These are phyloP conservation scores for Erodium moschatum DNA, from an alignment of 441 rosid species.

Conservation along the genomic window DNA sequence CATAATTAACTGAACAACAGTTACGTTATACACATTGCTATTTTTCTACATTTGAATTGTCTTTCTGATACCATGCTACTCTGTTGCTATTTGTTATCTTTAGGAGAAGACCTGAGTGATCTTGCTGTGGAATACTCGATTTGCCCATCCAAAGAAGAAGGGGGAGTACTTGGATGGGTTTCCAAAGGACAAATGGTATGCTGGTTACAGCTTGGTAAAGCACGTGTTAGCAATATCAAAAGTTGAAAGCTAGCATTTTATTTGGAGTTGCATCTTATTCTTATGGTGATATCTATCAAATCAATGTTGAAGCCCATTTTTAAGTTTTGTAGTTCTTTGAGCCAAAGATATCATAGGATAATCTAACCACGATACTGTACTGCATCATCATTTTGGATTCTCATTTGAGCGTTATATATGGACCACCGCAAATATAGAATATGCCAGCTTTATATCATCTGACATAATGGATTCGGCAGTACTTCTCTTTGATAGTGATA, in stretches of 20 bases:
- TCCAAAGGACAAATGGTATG: conserved; percentile 73
- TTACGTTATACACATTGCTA: neutral
- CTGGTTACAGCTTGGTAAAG: neutral
- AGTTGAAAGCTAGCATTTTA: neutral
- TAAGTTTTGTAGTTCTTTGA: neutral
- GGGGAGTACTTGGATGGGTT: conserved; percentile 92
- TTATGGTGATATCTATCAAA: neutral
- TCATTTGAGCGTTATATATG: neutral
- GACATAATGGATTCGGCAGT: too few relatives aligned
- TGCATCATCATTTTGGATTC: neutral
- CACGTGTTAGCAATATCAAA: neutral
- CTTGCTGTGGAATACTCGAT: conserved; percentile 69
- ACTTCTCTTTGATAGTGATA: neutral
- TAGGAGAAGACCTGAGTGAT: conserved; percentile 83
- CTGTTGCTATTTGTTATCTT: conserved; percentile 20
- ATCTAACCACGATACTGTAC: neutral
- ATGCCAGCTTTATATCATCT: too few relatives aligned
- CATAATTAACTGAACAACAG: too few relatives aligned
- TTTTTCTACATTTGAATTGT: neutral
- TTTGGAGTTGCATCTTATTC: too few relatives aligned
- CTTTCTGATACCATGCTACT: conserved; percentile 11
- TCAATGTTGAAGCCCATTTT: neutral
- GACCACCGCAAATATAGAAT: neutral
- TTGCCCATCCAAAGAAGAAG: conserved; percentile 71
- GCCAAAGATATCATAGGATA: neutral